Percentiles rank a stretch among this genome's conserved stretches.
phyloP scores from a whole-genome alignment of 176 grass and related monocot genomes.

The Cocos nucifera region DNA sequence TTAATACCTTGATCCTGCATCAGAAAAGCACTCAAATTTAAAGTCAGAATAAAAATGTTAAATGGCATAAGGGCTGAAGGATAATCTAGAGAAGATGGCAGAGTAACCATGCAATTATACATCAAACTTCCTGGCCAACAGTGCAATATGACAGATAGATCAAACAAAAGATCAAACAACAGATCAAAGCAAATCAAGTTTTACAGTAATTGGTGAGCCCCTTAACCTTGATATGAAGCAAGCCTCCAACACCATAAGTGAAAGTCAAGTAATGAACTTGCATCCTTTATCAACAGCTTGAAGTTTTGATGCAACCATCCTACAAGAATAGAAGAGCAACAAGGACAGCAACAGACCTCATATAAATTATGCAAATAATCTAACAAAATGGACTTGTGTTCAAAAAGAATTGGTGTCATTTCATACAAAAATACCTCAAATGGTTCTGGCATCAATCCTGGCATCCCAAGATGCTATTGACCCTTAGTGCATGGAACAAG shows the following conservation, averaged over 20 bases:
- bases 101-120: too few relatives aligned
- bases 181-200: too few relatives aligned
- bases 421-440: too few relatives aligned
- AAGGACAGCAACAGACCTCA: slow-evolving; percentile 13
- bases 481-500: slow-evolving; percentile 48
- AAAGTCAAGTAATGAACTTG: slow-evolving; percentile 67
- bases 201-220: not conserved
- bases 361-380: too few relatives aligned
- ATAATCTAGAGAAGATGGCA: too few relatives aligned
- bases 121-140: too few relatives aligned
- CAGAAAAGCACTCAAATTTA: not conserved
- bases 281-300: slow-evolving; percentile 60
- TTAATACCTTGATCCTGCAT: slow-evolving; percentile 62
- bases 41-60: too few relatives aligned
- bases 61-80: too few relatives aligned
- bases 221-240: slow-evolving; percentile 70
- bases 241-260: slow-evolving; percentile 64
- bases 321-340: slow-evolving; percentile 24
- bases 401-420: too few relatives aligned
- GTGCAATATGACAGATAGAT: not conserved
- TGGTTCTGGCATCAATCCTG: slow-evolving; percentile 14
- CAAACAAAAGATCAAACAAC: not conserved
- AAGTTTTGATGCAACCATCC: slow-evolving; percentile 48
- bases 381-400: too few relatives aligned
- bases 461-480: slow-evolving; percentile 35